Evolutionary conservation across 768 basidiomycete species (phyloP), one percentile per base, ranked within the genome.

Genomic region (Termitomyces sp.): DNA sequence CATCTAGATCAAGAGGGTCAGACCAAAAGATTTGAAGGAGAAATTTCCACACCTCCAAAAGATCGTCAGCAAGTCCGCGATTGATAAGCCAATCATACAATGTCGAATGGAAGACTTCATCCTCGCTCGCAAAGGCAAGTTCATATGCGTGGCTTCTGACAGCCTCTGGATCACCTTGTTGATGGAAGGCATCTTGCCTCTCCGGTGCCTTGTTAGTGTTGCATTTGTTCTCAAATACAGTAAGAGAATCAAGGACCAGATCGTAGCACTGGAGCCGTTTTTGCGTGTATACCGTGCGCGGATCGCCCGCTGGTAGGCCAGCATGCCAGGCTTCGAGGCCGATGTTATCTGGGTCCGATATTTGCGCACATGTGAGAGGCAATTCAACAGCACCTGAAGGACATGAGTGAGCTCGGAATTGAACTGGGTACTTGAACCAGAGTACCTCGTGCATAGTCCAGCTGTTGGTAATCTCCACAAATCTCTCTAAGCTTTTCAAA

Each of bases 41-140:
- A 20, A 53, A 18, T n/a, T 40, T 28, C 66, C 85, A 46, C 62
- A 95, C 96, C 82, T 96, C 94, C 42, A 98, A 79, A 18, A 99
- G 77, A 69, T 94, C 91, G 69, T 98, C 94, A 24, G 92, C 90
- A 66, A 93, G 78, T 5, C 88, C 85, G 36, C 86, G 85, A 33
- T 78, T 77, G 48, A 97, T 90, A 53, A 96, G 78, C 97, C 97
- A 98, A 67, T 97, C 94, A 69, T 99, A 99, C 61, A 99, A 72
- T 18, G 87, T 88, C 36, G 90, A 94, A 74, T 98, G 95, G 76
- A 98, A 98, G 77, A 96, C 85, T 67, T 94, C 89, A 71, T 98
- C 97, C 36, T 90, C 84, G 67, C 89, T 88, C 7, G 85, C 79
- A 60, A 98, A 89, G 1, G 94, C 92, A 59, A 95, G 81, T 39